Base-by-base conservation (phyloP, 2,329 filamentous ascomycete genomes). In the Aspergillus flavus region DNA sequence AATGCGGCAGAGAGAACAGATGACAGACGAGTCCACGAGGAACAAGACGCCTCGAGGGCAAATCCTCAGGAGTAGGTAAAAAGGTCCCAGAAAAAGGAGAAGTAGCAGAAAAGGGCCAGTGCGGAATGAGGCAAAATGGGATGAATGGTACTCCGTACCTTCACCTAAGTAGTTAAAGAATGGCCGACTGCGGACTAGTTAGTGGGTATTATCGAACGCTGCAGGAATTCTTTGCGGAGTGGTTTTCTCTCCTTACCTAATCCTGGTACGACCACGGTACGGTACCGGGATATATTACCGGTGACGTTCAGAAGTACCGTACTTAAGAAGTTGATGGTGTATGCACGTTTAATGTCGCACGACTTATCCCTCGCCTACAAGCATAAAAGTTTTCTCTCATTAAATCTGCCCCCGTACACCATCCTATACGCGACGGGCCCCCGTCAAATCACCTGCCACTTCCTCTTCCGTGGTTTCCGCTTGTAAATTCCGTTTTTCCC, bases 181-280 rank as follows among this genome's bases (percentile, higher is more conserved):
- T 32, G 48, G n/a, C 28, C 48, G 16, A 52, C 48, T 52, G 19
- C 48, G 48, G 48, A 52, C 48, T 41, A 41, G 16, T 41, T 52
- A 52, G 48, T 52, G 48, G 46, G 48, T 21, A 52, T 32, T 32
- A 34, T 52, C 48, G 48, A 52, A 52, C 3, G 46, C 28, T 52
- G 34, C 36, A 46, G 36, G 56, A 58, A 58, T 58, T 58, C 56
- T 23, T 57, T 43, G 56, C 45, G 57, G 57, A 59, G 45, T 6
- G 43, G 3, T n/a, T 30, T 30, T n/a, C 4, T n/a, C 30, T n/a
- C 26, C 48, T 52, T 52, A 52, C 48, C 48, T 52, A 52, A 52
- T 52, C 28, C 28, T 32, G 19, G 19, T 32, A 32, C 48, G 28
- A 21, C 28, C 39, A 52, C 28, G 14, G 21, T 32, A 52, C 26